Conservation (phyloP, 345 rosid species). For the Adansonia digitata region DNA sequence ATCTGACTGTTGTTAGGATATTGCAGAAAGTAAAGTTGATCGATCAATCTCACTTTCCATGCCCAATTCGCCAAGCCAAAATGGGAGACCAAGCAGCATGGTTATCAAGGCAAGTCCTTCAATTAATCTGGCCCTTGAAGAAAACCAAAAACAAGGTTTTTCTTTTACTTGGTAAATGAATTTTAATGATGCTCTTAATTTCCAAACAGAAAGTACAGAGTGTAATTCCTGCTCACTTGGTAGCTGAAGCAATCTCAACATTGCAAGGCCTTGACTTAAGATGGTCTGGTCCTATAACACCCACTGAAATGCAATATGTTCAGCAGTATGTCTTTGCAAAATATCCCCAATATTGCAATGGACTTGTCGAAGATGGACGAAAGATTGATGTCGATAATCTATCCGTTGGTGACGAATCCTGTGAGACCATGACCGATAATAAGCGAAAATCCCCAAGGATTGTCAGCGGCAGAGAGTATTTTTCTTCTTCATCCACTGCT, state of each 20-base stretch:
- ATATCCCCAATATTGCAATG: slow-evolving; percentile 57
- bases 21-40: slow-evolving; percentile 33
- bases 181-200: background rate
- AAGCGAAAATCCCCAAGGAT: slow-evolving; percentile 38
- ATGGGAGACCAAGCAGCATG: slow-evolving; percentile 58
- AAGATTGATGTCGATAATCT: slow-evolving; percentile 47
- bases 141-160: background rate
- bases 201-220: slow-evolving; percentile 46
- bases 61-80: slow-evolving; percentile 36
- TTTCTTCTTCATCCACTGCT: slow-evolving; percentile 30
- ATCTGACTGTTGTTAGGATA: slow-evolving; percentile 22
- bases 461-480: background rate
- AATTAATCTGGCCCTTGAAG: background rate
- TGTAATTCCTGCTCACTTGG: slow-evolving; percentile 57
- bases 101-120: slow-evolving; percentile 46
- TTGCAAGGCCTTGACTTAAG: slow-evolving; percentile 55
- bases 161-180: background rate
- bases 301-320: slow-evolving; percentile 63
- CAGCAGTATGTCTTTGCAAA: slow-evolving; percentile 62
- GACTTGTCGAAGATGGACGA: slow-evolving; percentile 43
- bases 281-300: slow-evolving; percentile 76
- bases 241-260: slow-evolving; percentile 69
- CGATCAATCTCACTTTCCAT: slow-evolving; percentile 35
- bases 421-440: slow-evolving; percentile 32
- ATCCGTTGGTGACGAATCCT: slow-evolving; percentile 45